Percentiles rank a stretch among this genome's conserved stretches.
These are phyloP conservation scores for Claviceps sp. DNA, from an alignment of 2,329 filamentous ascomycete genomes.

Conservation along the genomic window DNA sequence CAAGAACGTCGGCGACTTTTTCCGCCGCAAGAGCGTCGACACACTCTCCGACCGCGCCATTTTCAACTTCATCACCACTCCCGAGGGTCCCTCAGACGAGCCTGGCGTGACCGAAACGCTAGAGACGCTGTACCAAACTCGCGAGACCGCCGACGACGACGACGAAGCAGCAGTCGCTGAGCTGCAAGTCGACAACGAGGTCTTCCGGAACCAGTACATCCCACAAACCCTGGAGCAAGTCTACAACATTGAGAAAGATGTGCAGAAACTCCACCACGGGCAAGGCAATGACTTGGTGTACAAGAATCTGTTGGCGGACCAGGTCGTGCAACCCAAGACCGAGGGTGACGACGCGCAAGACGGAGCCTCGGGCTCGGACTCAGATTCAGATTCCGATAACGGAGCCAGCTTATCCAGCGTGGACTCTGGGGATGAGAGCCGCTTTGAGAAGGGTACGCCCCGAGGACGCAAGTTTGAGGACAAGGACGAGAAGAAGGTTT, in stretches of 20 bases:
- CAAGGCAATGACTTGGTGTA: conserved; percentile 72
- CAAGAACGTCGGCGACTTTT: conserved; percentile 92
- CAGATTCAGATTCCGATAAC: conserved; percentile 33
- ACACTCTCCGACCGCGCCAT: conserved; percentile 64
- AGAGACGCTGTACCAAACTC: conserved; percentile 51
- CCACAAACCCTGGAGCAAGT: conserved; percentile 92
- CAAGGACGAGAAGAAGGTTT: conserved; percentile 73
- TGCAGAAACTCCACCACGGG: conserved; percentile 60
- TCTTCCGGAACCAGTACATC: conserved; percentile 93
- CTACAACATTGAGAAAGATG: conserved; percentile 89
- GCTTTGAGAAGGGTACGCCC: conserved; percentile 54
- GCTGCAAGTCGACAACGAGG: conserved; percentile 71
- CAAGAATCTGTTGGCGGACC: conserved; percentile 66
- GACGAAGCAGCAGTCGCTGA: conserved; percentile 35
- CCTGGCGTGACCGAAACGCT: conserved; percentile 48
- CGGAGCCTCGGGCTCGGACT: conserved; percentile 22
- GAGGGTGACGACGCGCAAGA: conserved; percentile 27
- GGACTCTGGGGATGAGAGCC: conserved; percentile 34
- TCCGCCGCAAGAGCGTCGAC: conserved; percentile 72
- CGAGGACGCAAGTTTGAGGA: conserved; percentile 79
- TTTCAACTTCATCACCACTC: conserved; percentile 68
- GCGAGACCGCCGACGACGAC: conserved; percentile 34
- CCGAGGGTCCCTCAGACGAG: conserved; percentile 46
- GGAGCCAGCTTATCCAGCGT: conserved; percentile 33
- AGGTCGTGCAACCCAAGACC: conserved; percentile 31